These are phyloP conservation scores for Parmelia sp. DNA, from an alignment of 495 filamentous ascomycete genomes.

Conservation along the genomic window DNA sequence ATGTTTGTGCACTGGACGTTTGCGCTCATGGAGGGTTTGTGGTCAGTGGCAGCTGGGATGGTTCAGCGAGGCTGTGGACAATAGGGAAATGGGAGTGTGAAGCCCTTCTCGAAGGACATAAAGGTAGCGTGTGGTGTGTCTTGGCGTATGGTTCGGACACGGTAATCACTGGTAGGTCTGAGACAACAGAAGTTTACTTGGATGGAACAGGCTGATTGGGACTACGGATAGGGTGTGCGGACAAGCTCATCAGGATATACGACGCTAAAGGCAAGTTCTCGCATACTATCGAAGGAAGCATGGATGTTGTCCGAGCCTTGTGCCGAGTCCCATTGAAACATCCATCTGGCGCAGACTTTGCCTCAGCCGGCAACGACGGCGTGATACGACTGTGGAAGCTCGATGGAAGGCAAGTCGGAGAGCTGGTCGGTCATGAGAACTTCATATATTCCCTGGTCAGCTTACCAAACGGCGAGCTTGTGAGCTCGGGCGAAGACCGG, in stretches of 20 bases:
- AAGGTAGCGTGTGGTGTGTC: conserved; percentile 84
- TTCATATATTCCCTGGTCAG: conserved; percentile 86
- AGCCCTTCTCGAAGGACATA: conserved; percentile 65
- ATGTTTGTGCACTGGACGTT: conserved; percentile 81
- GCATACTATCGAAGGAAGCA: conserved; percentile 60
- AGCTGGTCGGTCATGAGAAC: conserved; percentile 82
- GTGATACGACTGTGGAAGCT: conserved; percentile 79
- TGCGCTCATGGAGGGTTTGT: conserved; percentile 61
- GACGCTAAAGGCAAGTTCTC: conserved; percentile 57
- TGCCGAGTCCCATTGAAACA: conserved; percentile 73
- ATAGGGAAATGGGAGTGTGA: conserved; percentile 70
- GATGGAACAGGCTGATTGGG: not conserved
- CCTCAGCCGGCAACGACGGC: conserved; percentile 83
- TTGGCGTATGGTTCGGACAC: conserved; percentile 72
- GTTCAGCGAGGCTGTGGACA: conserved; percentile 70
- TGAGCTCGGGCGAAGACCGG: conserved; percentile 88
- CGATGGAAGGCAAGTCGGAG: conserved; percentile 61
- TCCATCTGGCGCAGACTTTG: conserved; percentile 76
- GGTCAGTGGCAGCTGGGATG: conserved; percentile 95
- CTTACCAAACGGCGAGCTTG: conserved; percentile 76
- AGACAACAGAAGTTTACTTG: not conserved
- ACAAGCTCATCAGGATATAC: conserved; percentile 81
- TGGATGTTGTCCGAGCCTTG: conserved; percentile 77
- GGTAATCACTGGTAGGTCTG: conserved; percentile 66
- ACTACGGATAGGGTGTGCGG: conserved; percentile 59